These are phyloP conservation scores for Cyclocybe cylindracea DNA, from an alignment of 768 basidiomycete genomes.

Conservation along the genomic window DNA sequence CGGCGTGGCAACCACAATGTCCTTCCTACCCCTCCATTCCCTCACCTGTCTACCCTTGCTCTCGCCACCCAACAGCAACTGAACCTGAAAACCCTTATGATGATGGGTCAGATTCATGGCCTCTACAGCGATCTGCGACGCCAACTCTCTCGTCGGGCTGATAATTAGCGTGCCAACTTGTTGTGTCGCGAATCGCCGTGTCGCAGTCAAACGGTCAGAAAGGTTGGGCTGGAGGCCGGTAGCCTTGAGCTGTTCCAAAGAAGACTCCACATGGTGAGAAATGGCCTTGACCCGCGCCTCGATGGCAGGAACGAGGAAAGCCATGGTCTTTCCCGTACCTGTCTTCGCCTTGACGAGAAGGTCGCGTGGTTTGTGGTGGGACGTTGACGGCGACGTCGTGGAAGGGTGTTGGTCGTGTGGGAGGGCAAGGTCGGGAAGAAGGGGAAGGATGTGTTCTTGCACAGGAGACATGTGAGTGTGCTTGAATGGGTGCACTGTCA, in stretches of 20 bases:
- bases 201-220: conserved; percentile 12
- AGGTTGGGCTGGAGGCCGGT: conserved; percentile 17
- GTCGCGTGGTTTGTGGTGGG: conserved; percentile 47
- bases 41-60: conserved; percentile 66
- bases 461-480: conserved; percentile 78
- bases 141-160: conserved; percentile 88
- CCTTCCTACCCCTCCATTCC: conserved; percentile 66
- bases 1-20: conserved; percentile 90
- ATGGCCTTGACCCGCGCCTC: conserved; percentile 71
- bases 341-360: conserved; percentile 86
- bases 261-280: conserved; percentile 39
- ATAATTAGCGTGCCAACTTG: conserved; percentile 78
- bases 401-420: conserved; percentile 41
- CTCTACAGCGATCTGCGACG: conserved; percentile 87
- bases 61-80: conserved; percentile 77
- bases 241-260: conserved; percentile 37
- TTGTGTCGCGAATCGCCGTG: conserved; percentile 33
- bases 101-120: conserved; percentile 65
- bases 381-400: conserved; percentile 17
- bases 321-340: conserved; percentile 88
- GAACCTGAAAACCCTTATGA: conserved; percentile 66
- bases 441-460: conserved; percentile 74
- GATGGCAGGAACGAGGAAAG: conserved; percentile 85
- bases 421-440: conserved; percentile 69
- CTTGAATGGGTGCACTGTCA: conserved; percentile 64